Conservation (phyloP, 164 flowering plant species). For the Buxus sempervirens region DNA sequence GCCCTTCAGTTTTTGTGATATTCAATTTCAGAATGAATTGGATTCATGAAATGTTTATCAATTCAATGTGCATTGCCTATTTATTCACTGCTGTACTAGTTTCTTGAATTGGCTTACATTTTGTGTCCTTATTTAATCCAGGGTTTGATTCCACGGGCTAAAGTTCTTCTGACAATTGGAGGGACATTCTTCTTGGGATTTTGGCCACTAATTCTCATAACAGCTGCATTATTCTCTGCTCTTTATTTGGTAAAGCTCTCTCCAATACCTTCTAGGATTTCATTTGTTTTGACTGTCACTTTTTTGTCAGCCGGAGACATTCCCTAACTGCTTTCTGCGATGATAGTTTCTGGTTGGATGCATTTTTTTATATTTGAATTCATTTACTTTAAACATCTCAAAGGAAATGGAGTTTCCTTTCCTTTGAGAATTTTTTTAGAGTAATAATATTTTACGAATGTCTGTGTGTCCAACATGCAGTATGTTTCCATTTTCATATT, state of each 20-base stretch:
- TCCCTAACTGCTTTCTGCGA: background rate
- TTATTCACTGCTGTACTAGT: background rate
- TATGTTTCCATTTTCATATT: too few relatives aligned
- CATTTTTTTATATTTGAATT: background rate
- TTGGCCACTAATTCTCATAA: conserved; percentile 76
- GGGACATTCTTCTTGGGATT: conserved; percentile 92
- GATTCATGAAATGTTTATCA: too few relatives aligned
- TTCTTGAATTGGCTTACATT: background rate
- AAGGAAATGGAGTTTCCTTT: background rate
- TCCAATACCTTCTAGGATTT: background rate
- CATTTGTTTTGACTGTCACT: background rate
- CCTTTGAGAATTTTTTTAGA: too few relatives aligned
- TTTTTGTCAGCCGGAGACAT: background rate
- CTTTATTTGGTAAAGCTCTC: conserved; percentile 68
- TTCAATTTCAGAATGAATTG: too few relatives aligned
- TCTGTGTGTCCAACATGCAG: too few relatives aligned
- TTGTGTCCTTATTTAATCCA: conserved; percentile 26
- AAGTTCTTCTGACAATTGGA: conserved; percentile 74
- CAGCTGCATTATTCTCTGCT: conserved; percentile 54
- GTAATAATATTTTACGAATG: too few relatives aligned
- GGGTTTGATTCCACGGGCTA: conserved; percentile 93
- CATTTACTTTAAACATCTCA: background rate
- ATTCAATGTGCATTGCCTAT: too few relatives aligned
- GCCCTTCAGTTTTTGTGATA: too few relatives aligned
- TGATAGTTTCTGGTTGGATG: background rate